Base-by-base conservation (phyloP, 2,329 filamentous ascomycete genomes). In the Botryotinia calthae region DNA sequence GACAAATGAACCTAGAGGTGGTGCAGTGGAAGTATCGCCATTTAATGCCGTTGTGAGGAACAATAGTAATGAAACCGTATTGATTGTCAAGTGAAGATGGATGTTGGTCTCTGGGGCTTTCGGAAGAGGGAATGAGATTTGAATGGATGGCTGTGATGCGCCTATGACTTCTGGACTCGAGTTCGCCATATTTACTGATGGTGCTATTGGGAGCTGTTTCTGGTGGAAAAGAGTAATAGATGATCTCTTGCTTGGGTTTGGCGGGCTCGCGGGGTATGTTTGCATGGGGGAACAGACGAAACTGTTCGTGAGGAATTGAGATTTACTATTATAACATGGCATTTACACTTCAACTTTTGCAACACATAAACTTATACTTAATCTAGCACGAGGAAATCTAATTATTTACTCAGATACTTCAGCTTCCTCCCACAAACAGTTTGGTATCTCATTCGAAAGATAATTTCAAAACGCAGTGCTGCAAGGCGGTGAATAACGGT, bases 1-100 rank as follows among this genome's bases (percentile, higher is more conserved):
- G 63, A 98, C 93, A 80, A 98, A 95, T 67, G 94, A 97, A 4
- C 96, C 95, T 82, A 98, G 87, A 67, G 87, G 84, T 58, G 87
- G 84, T 12, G 85, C 81, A 14, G 82, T 80, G 20, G 83, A 83
- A n/a, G 82, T 81, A 59, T 89, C 86, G 70, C 88, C 87, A 72
- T 84, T 84, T 40, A 85, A 81, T 5, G 86, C 84, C 0, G 89
- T 91, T 1, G 89, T 88, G 63, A 91, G 82, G 78, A 89, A 89
- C n/a, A 91, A 81, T 71, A 89, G 81, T 72, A 90, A 82, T 44
- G 86, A 87, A 77, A 88, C 90, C 56, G 86, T 82, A 74, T 87
- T 87, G 72, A 87, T 84, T 25, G 87, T 88, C 66, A 92, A 81
- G 61, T 87, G 87, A 51, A 90, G 79, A 80, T 90, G 87, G 74